Percentiles rank a stretch among this genome's conserved stretches.
Evolutionary conservation across 441 rosid genomes (phyloP).

Genomic region (Populus hybrid): DNA sequence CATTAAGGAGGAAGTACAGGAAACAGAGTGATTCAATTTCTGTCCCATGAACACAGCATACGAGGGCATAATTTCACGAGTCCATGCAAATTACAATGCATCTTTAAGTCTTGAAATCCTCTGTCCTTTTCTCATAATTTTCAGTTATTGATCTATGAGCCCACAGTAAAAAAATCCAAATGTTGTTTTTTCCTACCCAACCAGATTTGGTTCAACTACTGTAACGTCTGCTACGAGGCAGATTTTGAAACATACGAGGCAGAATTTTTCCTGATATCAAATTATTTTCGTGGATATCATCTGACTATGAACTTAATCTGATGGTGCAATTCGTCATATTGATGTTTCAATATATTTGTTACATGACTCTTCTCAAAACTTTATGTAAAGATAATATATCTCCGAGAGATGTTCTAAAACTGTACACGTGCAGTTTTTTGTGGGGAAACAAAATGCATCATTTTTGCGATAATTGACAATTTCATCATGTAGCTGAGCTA

Average conservation of each 20-base stretch:
- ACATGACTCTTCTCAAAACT: not conserved
- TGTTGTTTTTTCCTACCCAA: not conserved
- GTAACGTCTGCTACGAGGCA: not conserved
- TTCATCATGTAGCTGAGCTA: not conserved
- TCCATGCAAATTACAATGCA: slow-evolving; percentile 5
- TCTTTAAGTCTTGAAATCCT: not conserved
- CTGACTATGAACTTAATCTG: not conserved
- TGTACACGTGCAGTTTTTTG: not conserved
- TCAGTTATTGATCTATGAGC: slow-evolving; percentile 1
- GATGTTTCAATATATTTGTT: not conserved
- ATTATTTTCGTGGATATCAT: not conserved
- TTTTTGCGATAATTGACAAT: not conserved
- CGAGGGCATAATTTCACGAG: not conserved
- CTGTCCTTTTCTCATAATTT: not conserved
- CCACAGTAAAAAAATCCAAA: not conserved
- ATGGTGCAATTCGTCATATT: not conserved
- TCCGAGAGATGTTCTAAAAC: not conserved
- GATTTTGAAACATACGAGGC: not conserved
- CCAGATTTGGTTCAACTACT: not conserved
- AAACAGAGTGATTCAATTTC: not conserved
- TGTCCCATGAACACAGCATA: not conserved
- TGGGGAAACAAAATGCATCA: not conserved
- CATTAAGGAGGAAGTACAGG: not conserved
- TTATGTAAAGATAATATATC: not conserved
- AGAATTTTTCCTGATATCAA: not conserved